phyloP scores from a whole-genome alignment of 192 early-diverging fungal genomes.

The Coemansia sp. region DNA sequence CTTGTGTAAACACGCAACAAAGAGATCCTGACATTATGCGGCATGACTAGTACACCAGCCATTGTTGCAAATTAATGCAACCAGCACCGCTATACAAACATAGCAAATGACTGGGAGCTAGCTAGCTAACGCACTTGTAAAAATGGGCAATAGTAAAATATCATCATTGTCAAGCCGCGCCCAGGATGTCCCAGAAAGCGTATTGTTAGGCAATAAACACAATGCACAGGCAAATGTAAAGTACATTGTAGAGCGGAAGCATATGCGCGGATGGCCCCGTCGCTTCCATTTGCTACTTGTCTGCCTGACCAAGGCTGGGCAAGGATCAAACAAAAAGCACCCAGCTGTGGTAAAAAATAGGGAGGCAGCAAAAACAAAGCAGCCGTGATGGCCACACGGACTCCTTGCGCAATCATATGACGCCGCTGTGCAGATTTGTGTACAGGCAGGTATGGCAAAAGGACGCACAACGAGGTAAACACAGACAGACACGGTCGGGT shows the following conservation, averaged over 20 bases:
- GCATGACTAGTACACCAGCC: slow-evolving; percentile 4
- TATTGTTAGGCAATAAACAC: neutral
- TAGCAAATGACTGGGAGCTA: neutral
- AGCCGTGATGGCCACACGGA: slow-evolving; percentile 3
- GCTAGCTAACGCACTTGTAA: neutral
- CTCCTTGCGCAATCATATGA: slow-evolving; percentile 4
- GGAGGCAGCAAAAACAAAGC: neutral
- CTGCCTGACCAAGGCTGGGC: slow-evolving; percentile 2
- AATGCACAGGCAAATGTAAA: neutral
- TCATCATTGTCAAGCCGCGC: too few species aligned
- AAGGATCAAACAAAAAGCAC: slow-evolving; percentile 8
- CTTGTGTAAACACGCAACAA: neutral
- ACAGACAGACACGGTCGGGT: slow-evolving; percentile 7
- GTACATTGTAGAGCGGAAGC: neutral
- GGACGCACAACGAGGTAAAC: slow-evolving; percentile 3
- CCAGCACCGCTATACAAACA: slow-evolving; percentile 1
- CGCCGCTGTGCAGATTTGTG: neutral
- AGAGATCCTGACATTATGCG: neutral
- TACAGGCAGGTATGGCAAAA: neutral
- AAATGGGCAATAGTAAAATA: neutral
- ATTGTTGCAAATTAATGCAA: slow-evolving; percentile 24
- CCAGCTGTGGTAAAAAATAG: too few species aligned
- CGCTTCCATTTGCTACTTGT: neutral
- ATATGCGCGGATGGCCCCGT: neutral
- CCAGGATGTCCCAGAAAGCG: neutral